Conservation (phyloP, 805 yeast genomes). For the Candida dendrica region DNA sequence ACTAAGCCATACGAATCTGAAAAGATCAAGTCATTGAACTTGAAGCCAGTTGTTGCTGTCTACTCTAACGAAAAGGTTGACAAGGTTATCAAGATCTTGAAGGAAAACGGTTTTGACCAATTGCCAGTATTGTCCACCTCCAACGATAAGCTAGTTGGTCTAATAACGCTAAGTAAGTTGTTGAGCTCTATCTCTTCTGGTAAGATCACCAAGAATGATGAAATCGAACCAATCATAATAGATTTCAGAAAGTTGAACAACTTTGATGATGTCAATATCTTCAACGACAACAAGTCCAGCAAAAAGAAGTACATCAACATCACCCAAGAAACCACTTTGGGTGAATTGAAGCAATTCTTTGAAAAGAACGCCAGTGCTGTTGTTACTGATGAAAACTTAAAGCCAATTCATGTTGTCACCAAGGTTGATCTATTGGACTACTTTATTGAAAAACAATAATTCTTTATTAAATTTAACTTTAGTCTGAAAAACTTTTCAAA, state of each 20-base stretch:
- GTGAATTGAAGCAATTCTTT: conserved; percentile 68
- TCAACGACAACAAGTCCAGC: conserved; percentile 53
- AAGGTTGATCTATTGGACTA: conserved; percentile 73
- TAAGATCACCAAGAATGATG: conserved; percentile 46
- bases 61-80: conserved; percentile 50
- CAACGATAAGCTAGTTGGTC: conserved; percentile 54
- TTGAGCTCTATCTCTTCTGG: conserved; percentile 61
- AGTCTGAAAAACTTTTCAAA: too few species aligned
- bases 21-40: conserved; percentile 60
- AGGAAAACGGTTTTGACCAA: conserved; percentile 77
- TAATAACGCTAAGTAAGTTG: conserved; percentile 68
- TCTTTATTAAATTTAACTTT: background rate
- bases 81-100: conserved; percentile 61
- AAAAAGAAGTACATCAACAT: conserved; percentile 63
- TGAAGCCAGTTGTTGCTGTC: conserved; percentile 78
- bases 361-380: conserved; percentile 82
- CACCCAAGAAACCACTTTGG: conserved; percentile 56
- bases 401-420: conserved; percentile 79
- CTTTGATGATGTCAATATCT: conserved; percentile 49
- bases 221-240: conserved; percentile 52
- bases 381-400: conserved; percentile 63
- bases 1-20: conserved; percentile 42
- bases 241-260: conserved; percentile 71
- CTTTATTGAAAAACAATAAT: conserved; percentile 16
- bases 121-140: conserved; percentile 59